Percentiles rank a stretch among this genome's conserved stretches.
Evolutionary conservation across 2,329 filamentous ascomycete species (phyloP).

Genomic region (Microdochium bolleyi): DNA sequence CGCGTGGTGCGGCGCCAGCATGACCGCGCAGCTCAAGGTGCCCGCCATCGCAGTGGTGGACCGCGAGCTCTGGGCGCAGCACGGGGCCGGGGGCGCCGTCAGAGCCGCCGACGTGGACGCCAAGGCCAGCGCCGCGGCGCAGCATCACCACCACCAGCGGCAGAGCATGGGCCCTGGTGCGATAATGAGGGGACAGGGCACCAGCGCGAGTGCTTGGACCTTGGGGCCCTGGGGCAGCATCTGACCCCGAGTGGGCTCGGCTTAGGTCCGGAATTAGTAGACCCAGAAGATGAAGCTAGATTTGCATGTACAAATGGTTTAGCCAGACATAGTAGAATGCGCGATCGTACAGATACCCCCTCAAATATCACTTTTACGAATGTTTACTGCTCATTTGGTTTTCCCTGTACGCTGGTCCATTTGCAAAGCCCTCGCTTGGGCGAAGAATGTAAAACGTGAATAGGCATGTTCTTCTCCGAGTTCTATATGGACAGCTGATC

Average conservation of each 20-base stretch:
- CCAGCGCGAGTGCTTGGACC: conserved; percentile 46
- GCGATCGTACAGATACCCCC: background rate
- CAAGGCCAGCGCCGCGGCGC: conserved; percentile 25
- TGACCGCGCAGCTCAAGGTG: conserved; percentile 61
- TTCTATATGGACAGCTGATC: background rate
- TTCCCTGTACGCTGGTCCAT: background rate
- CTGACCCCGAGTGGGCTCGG: conserved; percentile 16
- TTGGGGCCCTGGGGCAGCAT: conserved; percentile 53
- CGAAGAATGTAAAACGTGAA: background rate
- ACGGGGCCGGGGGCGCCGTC: conserved; percentile 56
- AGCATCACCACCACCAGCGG: conserved; percentile 35
- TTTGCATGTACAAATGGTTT: background rate
- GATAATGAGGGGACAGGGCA: conserved; percentile 30
- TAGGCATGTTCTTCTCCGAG: background rate
- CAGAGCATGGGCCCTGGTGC: conserved; percentile 57
- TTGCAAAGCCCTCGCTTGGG: background rate
- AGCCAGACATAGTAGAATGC: background rate
- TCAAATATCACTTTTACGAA: background rate
- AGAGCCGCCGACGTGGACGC: conserved; percentile 51
- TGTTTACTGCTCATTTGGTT: background rate
- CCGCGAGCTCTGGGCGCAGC: conserved; percentile 60
- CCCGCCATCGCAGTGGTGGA: conserved; percentile 64
- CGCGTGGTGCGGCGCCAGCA: conserved; percentile 66
- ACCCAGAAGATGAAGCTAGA: background rate
- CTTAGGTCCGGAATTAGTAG: too few relatives aligned